Evolutionary conservation across 164 flowering plant species (phyloP).

Genomic region (Aristolochia californica): DNA sequence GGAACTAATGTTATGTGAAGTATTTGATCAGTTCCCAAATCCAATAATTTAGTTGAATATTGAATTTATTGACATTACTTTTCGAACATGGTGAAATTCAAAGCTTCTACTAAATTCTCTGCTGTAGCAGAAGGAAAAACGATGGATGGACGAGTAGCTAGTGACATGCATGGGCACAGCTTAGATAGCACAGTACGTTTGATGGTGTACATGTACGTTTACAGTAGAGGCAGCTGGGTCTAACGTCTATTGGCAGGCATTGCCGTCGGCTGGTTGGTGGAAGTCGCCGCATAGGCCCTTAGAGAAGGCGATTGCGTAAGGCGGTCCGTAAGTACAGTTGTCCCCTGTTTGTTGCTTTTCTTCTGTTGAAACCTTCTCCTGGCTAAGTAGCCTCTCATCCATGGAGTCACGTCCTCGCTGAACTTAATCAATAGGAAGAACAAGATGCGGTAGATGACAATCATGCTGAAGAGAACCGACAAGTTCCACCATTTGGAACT

Average conservation of each 20-base stretch:
- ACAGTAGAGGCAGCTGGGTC: no score
- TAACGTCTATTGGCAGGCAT: not conserved
- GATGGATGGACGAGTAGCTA: no score
- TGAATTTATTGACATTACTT: no score
- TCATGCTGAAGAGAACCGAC: slow-evolving; percentile 68
- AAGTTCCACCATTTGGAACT: slow-evolving; percentile 85
- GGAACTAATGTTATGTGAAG: no score
- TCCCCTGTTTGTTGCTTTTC: slow-evolving; percentile 27
- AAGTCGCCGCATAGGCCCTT: slow-evolving; percentile 33
- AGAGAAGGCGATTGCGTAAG: slow-evolving; percentile 75
- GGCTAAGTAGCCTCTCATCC: slow-evolving; percentile 80
- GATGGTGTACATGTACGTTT: no score
- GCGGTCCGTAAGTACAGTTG: slow-evolving; percentile 34
- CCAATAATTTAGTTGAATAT: no score
- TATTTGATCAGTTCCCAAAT: no score
- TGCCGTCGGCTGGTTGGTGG: not conserved
- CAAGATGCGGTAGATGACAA: slow-evolving; percentile 61
- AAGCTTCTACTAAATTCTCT: no score
- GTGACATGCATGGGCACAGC: no score
- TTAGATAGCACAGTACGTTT: no score
- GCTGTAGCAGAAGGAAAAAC: no score
- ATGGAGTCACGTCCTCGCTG: slow-evolving; percentile 88
- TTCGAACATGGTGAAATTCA: no score
- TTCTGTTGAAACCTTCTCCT: slow-evolving; percentile 67
- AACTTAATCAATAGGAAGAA: slow-evolving; percentile 86